Conservation (phyloP, 257 asterid genomes). For the Salvia rosmarinus region DNA sequence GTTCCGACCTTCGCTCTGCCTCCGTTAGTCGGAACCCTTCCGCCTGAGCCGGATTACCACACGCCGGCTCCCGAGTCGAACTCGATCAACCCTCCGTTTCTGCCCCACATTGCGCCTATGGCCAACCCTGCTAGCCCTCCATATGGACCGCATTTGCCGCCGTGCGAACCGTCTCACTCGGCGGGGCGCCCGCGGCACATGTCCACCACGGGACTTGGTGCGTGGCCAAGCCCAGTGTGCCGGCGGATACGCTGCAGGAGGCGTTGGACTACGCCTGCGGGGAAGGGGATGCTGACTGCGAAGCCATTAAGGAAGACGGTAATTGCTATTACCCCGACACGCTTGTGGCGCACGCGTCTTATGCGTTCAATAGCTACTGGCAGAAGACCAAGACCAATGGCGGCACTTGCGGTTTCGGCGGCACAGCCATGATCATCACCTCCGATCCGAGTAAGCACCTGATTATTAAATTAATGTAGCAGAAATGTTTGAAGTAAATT, state of each 20-base stretch:
- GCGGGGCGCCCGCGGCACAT: constrained; percentile 25
- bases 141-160: constrained; percentile 68
- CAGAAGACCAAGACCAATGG: constrained; percentile 75
- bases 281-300: constrained; percentile 83
- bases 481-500: background rate
- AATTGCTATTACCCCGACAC: constrained; percentile 70
- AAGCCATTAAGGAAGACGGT: constrained; percentile 65
- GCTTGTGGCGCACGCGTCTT: constrained; percentile 84
- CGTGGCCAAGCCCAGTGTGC: constrained; percentile 95
- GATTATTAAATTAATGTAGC: background rate
- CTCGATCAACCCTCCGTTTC: constrained; percentile 36
- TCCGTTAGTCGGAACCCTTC: constrained; percentile 62
- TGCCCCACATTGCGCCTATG: constrained; percentile 51
- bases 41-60: constrained; percentile 48
- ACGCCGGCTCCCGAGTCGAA: constrained; percentile 2
- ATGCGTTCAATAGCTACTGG: constrained; percentile 91
- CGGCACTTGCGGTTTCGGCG: constrained; percentile 86
- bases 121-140: constrained; percentile 51
- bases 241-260: constrained; percentile 75
- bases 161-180: constrained; percentile 58
- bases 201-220: constrained; percentile 76
- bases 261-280: constrained; percentile 92
- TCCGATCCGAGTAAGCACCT: constrained; percentile 77
- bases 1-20: constrained; percentile 65
- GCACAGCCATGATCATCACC: constrained; percentile 85